Evolutionary conservation across 345 rosid species (phyloP), one percentile per base, ranked within the genome.

Genomic region (Salix dunnii): DNA sequence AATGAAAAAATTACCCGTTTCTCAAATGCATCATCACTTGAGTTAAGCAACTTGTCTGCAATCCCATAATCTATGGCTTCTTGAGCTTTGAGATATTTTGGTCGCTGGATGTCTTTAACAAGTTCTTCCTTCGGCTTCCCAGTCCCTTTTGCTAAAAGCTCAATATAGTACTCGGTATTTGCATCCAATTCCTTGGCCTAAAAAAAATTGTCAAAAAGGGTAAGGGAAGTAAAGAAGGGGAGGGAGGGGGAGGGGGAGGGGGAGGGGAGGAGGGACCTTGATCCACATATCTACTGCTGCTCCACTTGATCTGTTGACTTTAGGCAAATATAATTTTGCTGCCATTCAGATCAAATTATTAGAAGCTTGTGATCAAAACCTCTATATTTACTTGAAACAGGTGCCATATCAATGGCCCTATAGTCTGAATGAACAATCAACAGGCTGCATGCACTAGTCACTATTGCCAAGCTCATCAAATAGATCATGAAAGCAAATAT

Each of bases 171-270:
- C 12, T 91, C 92, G 0, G 96, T 80, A 78, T 87, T 88, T 68
- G 91, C 88, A 77, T 91, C 94, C 23, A 93, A 88, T 68, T 96
- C 97, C 83, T 89, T 90, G 66, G 94, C 96, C 99, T 93, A 87
- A 72, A 21, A 51, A 25, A 76, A 46, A 48, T 28, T 46, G 36
- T 43, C 21, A 27, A 10, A 36, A 21, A 8, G 17, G 38, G 73
- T 49, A 27, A 55, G 9, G 68, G 13, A 63, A 74, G 73, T 67
- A 79, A 80, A 43, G 43, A 33, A 55, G 1, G 46, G 51, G 43
- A 70, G 33, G 48, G 0, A 36, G 75, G 64, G 20, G 61, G 49
- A 25, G 10, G 49, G 67, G 61, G 66, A 20, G 46, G 64, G 38
- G 30, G 49, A 74, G 10, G 42, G 42, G 58, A 67, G 20, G 49